Base-by-base conservation (phyloP, 2,329 filamentous ascomycete species). In the Orbilia oligospora region DNA sequence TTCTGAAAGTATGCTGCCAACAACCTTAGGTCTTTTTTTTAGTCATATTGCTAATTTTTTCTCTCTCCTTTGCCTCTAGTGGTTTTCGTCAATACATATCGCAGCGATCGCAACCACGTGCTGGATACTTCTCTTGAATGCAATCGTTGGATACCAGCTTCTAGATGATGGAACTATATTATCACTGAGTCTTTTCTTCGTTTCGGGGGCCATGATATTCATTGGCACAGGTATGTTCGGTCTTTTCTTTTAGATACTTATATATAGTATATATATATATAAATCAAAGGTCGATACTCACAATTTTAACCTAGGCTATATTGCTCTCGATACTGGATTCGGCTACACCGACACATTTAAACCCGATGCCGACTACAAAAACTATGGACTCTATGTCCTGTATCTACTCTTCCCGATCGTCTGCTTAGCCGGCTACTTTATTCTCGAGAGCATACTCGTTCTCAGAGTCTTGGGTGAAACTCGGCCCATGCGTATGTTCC, bases 101-200 rank as follows among this genome's bases (percentile, higher is more conserved):
- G 96, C 93, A 77, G 90, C 94, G 80, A 97, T 99, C 75, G 89
- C 92, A 71, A 93, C 95, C 16, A 94, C 94, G 0, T 89, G 90
- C 58, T 99, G 95, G 95, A 90, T 97, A 38, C 88, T 99, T 3
- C 89, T 98, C 86, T 88, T 98, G 81, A 98, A 98, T 83, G 94
- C 93, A 3, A 86, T 97, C 3, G 93, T 99, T 55, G 96, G 96
- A 55, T 99, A 93, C 84, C 96, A 99, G 84, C 86, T 98, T 22
- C 87, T 98, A 53, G 96, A 99, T 81, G 96, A 99, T 82, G 96
- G 96, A 58, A 99, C 96, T 0, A 88, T 92, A 0, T 85, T 97
- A 24, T 98, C 95, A 0, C 83, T 98, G 14, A 91, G 89, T 5
- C 87, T 98, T 3, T 90, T 97, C 67, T 80, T 91, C 64, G 86